Conservation (phyloP, 257 asterid species). For the Fraxinus americana region DNA sequence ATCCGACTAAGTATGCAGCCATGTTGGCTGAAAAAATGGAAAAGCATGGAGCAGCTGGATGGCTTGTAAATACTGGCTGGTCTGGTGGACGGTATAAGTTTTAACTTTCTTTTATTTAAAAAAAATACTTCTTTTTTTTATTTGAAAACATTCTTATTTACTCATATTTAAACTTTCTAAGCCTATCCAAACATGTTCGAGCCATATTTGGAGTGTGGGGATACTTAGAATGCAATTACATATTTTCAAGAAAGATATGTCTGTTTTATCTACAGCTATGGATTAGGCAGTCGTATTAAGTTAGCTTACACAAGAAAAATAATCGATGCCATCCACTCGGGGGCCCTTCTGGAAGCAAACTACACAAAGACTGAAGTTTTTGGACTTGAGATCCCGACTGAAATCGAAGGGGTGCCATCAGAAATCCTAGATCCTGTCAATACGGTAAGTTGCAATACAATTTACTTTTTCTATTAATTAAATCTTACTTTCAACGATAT, state of each 20-base stretch:
- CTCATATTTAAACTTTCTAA: no score
- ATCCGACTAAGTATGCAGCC: conserved; percentile 87
- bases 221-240: neutral
- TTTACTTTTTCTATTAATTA: neutral
- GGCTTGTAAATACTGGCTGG: conserved; percentile 98
- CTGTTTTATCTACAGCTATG: conserved; percentile 55
- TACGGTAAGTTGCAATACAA: conserved; percentile 51
- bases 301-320: conserved; percentile 88
- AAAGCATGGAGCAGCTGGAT: conserved; percentile 84
- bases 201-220: no score
- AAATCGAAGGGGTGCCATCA: conserved; percentile 75
- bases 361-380: conserved; percentile 71
- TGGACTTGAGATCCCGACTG: conserved; percentile 78
- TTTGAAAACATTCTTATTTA: no score
- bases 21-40: conserved; percentile 90
- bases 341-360: conserved; percentile 62
- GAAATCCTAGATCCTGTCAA: conserved; percentile 78
- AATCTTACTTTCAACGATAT: conserved; percentile 6
- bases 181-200: no score
- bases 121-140: no score
- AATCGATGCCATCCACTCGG: conserved; percentile 84
- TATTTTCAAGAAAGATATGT: neutral
- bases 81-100: conserved; percentile 78
- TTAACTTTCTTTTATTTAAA: no score
- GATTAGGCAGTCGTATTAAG: conserved; percentile 78